A percentile compares a stretch with the other conserved stretches of the same genome.
phyloP scores from a whole-genome alignment of 345 rosid genomes.

The Boechera stricta region DNA sequence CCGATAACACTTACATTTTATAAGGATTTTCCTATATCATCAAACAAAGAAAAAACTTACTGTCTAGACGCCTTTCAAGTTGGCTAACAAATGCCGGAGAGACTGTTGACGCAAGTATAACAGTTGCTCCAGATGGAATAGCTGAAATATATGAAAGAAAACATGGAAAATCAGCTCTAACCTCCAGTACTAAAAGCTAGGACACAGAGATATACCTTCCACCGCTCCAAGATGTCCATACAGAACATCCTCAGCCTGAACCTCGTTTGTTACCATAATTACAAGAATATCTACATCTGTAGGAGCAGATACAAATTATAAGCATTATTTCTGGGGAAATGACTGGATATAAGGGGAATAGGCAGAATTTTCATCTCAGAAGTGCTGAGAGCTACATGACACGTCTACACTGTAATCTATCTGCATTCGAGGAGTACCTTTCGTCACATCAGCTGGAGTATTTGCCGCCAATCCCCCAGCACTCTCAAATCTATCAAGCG shows the following conservation, averaged over 20 bases:
- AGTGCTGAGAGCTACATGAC: slow-evolving; percentile 18
- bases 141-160: slow-evolving; percentile 51
- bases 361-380: slow-evolving; percentile 22
- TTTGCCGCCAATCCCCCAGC: slow-evolving; percentile 76
- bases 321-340: background rate
- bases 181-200: slow-evolving; percentile 19
- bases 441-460: slow-evolving; percentile 78
- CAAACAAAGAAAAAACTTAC: slow-evolving; percentile 52
- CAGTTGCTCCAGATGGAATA: slow-evolving; percentile 75
- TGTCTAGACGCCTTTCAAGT: slow-evolving; percentile 71
- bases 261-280: slow-evolving; percentile 93
- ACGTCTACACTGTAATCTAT: slow-evolving; percentile 27
- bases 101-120: slow-evolving; percentile 90
- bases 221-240: slow-evolving; percentile 88
- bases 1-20: background rate
- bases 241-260: slow-evolving; percentile 80
- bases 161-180: slow-evolving; percentile 37
- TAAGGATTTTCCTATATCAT: slow-evolving; percentile 19
- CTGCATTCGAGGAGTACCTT: slow-evolving; percentile 55
- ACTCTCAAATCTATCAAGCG: slow-evolving; percentile 65
- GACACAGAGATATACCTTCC: slow-evolving; percentile 57
- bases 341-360: background rate
- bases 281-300: slow-evolving; percentile 86
- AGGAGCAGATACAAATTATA: slow-evolving; percentile 31
- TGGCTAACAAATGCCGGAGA: slow-evolving; percentile 81